Evolutionary conservation across 768 basidiomycete genomes (phyloP), one percentile per base, ranked within the genome.

Genomic region (Pleurotus giganteus): DNA sequence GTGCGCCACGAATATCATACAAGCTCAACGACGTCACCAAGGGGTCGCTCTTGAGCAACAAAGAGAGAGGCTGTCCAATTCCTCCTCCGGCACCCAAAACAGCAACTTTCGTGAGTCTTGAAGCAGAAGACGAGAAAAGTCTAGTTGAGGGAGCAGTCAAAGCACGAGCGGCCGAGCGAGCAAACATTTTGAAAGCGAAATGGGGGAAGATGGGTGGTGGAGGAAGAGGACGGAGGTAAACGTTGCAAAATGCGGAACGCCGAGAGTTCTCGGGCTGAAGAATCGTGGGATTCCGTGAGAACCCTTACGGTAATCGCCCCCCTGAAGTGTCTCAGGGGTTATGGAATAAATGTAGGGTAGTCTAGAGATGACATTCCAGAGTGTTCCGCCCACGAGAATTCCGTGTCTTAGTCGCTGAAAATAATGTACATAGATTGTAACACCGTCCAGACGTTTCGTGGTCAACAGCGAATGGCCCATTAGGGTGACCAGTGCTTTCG

Each of bases 51-150:
- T 98, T 98, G 70, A 98, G 85, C 61, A 97, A 81, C 60, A 98
- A 77, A 45, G 94, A 96, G 65, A 98, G 78, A 67, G 96, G 95
- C 73, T 98, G 96, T 70, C 96, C 96, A 71, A 98, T 98, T 73
- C 96, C 96, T 81, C 96, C 96, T 65, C 93, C 96, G 58, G 97
- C 97, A 65, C 96, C 96, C 70, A 97, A 91, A 57, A 99, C 95
- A 47, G 91, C 90, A 70, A 97, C 96, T 78, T 94, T 95, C 61
- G 86, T 87, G 60, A 80, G 81, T 65, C 85, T 82, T 42, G 84
- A 67, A 23, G 82, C 76, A 21, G 87, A 86, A 24, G 90, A 85
- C 44, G 89, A 91, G 78, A 94, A 93, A 52, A 80, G 74, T 66
- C 88, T 84, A 58, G 84, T 69, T 32, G 79, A 79, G 44, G 78